These are phyloP conservation scores for Talaromyces sp. DNA, from an alignment of 2,329 filamentous ascomycete genomes.

Conservation along the genomic window DNA sequence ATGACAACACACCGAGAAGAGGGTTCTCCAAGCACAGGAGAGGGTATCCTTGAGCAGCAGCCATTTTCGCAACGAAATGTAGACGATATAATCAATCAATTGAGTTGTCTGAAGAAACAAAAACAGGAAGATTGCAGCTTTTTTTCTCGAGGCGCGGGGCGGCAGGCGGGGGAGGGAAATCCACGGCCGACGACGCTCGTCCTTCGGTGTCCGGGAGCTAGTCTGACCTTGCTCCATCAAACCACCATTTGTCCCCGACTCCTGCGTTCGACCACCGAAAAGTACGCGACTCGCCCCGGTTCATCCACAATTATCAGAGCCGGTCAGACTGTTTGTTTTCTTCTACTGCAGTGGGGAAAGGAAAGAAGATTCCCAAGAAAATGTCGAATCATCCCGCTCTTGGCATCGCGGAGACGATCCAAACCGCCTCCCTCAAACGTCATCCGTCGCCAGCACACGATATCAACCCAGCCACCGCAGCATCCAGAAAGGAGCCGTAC, in stretches of 20 bases:
- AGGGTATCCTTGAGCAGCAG: slow-evolving; percentile 70
- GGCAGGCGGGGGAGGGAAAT: neutral
- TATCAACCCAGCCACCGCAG: slow-evolving; percentile 71
- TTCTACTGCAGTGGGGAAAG: neutral
- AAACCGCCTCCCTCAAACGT: slow-evolving; percentile 71
- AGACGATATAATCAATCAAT: neutral
- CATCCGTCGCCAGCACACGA: slow-evolving; percentile 68
- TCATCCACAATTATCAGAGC: neutral
- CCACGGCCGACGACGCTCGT: too few species aligned
- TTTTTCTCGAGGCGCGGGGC: slow-evolving; percentile 7
- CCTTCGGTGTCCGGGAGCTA: slow-evolving; percentile 9
- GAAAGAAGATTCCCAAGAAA: neutral
- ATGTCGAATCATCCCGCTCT: slow-evolving; percentile 39
- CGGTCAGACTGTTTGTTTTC: neutral
- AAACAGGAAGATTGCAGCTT: neutral
- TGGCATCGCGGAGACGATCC: slow-evolving; percentile 71
- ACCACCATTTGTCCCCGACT: neutral
- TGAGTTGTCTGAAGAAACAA: neutral
- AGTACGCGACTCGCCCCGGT: neutral
- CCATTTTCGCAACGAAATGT: slow-evolving; percentile 49
- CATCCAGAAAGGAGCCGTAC: slow-evolving; percentile 61
- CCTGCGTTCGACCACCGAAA: neutral
- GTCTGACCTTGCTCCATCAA: neutral
- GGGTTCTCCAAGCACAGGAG: slow-evolving; percentile 96
- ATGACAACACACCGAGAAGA: slow-evolving; percentile 65